Base-by-base conservation (phyloP, 2,329 filamentous ascomycete species). In the Biscogniauxia mediterranea region DNA sequence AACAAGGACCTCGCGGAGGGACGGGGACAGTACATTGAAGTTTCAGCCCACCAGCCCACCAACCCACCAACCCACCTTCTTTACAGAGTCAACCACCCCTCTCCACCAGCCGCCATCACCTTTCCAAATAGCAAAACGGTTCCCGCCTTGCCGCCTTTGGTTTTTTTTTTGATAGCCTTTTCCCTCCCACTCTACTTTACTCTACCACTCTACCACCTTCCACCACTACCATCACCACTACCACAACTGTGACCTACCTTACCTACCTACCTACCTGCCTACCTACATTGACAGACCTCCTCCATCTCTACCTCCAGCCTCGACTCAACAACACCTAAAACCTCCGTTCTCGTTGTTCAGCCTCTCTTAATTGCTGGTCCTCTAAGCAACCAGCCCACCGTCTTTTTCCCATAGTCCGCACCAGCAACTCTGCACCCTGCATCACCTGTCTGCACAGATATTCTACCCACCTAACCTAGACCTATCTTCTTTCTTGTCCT, bases 21-120 rank as follows among this genome's bases (percentile, higher is more conserved):
- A 46, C 38, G 38, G 38, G 38, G 23, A 23, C 23, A 46, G 38
- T 6, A 46, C 13, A 46, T 17, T 17, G 38, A 46, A 46, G 38
- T 46, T 46, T 46, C 38, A 46, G 38, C 38, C 38, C 58, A 61
- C 56, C 61, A 63, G 13, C 62, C 61, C 50, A 42, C 56, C 62
- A 58, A 38, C 63, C 55, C 23, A n/a, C 57, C 55, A 61, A 56
- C 55, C 56, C 55, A 60, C 55, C 53, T 55, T 56, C 60, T 15
- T 23, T 5, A 51, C 58, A 42, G 17, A 58, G 58, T 50, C 58
- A 51, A 61, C 52, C 51, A 23, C 58, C 54, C 54, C 42, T 49
- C 38, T 52, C 51, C 51, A 21, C 51, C 51, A 52, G 20, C 51
- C 51, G 20, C 51, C 51, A 23, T 52, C 20, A 26, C 15, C 19